Evolutionary conservation across 495 filamentous ascomycete species (phyloP), one percentile per base, ranked within the genome.

Genomic region (Eremomyces bilateralis): DNA sequence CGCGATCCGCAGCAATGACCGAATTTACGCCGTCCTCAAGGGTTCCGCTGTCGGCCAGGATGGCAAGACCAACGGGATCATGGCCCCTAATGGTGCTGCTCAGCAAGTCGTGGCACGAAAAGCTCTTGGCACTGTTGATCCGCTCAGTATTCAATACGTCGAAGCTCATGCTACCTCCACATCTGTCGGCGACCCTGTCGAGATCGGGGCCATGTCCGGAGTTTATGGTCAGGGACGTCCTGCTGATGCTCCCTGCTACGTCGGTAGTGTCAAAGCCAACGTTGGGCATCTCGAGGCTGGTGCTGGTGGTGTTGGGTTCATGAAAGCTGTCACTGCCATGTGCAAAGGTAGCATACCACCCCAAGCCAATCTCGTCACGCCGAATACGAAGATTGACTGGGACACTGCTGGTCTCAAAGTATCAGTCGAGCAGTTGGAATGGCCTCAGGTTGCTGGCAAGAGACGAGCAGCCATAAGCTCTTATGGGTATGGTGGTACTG

Each of bases 101-200:
- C 42, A 44, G 21, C 33, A 40, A 34, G 1, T 17, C 3, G 41
- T 43, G n/a, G 38, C 42, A n/a, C 17, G 38, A 15, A n/a, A 31
- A 30, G 31, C 42, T 11, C 34, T 39, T 11, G 30, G 21, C 3
- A 11, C 8, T 2, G 29, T 60, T 3, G 43, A 53, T 20, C 42
- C 55, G 0, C 5, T 15, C 0, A 43, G 45, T 1, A 43, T 58
- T 5, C 35, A 38, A 1, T 62, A 61, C 33, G 42, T 64, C 17
- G 61, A 64, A 30, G 59, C 59, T 2, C 59, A 60, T 42, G 61
- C 51, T 1, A 63, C 61, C 0, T 54, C 51, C 0, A 64, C 61
- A 2, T 36, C 51, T 0, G 21, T 61, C 10, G 61, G 61, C 3
- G 61, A 62, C 31, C 60, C 60, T 0, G 46, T 46, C 1, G 61